Evolutionary conservation across 805 yeast species (phyloP).

Genomic region (Pichia nanzhaoensis): DNA sequence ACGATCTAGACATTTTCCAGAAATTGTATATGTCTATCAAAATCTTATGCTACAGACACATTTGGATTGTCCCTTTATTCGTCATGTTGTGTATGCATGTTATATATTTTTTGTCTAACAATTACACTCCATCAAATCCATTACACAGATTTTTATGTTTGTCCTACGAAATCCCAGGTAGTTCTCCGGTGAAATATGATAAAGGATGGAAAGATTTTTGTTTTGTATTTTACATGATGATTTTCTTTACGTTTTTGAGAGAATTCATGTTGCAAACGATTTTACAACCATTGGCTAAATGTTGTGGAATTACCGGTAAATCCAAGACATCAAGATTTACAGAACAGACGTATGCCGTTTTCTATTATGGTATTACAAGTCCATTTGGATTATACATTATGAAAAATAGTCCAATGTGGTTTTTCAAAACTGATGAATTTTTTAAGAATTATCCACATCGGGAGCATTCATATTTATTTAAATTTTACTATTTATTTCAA

Average conservation of each 20-base stretch:
- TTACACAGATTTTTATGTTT: conserved; percentile 57
- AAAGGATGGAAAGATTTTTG: conserved; percentile 81
- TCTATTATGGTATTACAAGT: conserved; percentile 75
- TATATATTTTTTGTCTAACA: conserved; percentile 49
- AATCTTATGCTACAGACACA: conserved; percentile 51
- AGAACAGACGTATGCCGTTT: conserved; percentile 85
- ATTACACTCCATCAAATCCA: conserved; percentile 52
- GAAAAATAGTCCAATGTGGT: conserved; percentile 82
- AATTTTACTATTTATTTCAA: conserved; percentile 80
- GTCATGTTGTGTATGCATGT: conserved; percentile 36
- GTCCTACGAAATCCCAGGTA: conserved; percentile 55
- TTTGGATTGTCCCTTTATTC: conserved; percentile 68
- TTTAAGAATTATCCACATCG: conserved; percentile 80
- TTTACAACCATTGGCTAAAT: conserved; percentile 62
- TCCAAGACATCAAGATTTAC: conserved; percentile 71
- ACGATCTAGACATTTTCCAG: conserved; percentile 46
- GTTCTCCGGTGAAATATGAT: conserved; percentile 58
- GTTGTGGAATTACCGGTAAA: conserved; percentile 43
- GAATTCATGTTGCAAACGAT: conserved; percentile 85
- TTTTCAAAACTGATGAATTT: conserved; percentile 76
- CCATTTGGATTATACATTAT: conserved; percentile 87
- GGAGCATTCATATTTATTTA: conserved; percentile 61
- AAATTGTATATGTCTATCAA: conserved; percentile 53
- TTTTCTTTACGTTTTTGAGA: conserved; percentile 83
- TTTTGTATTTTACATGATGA: conserved; percentile 73